A percentile compares a stretch with the other conserved stretches of the same genome.
phyloP scores from a whole-genome alignment of 805 yeast genomes.

The Sugiyamaella lignohabitans region DNA sequence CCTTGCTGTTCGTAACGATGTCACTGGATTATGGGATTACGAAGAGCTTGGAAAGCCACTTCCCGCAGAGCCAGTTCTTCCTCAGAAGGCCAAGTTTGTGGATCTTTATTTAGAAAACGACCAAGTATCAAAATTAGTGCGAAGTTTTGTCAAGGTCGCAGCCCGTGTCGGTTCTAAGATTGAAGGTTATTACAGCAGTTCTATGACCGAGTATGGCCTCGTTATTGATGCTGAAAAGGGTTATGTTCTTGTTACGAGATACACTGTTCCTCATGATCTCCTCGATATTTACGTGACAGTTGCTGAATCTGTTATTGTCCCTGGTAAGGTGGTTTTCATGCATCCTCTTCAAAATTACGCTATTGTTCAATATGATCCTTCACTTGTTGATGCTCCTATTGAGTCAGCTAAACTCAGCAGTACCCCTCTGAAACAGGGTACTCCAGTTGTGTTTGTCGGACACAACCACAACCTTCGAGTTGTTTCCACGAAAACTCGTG shows the following conservation, averaged over 20 bases:
- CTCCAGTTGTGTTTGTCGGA: constrained; percentile 71
- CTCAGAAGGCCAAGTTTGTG: constrained; percentile 47
- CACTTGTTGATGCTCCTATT: constrained; percentile 63
- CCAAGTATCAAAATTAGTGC: constrained; percentile 49
- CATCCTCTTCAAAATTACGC: constrained; percentile 89
- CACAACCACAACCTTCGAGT: constrained; percentile 64
- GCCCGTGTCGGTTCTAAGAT: constrained; percentile 60
- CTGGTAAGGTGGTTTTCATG: constrained; percentile 72
- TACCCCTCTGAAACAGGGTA: constrained; percentile 63
- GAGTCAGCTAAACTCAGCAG: constrained; percentile 57
- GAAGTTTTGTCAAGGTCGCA: constrained; percentile 67
- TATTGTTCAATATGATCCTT: constrained; percentile 74
- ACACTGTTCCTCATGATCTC: constrained; percentile 74
- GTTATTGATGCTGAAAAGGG: constrained; percentile 78
- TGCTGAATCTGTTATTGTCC: constrained; percentile 78
- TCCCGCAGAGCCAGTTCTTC: constrained; percentile 45
- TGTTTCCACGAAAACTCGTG: constrained; percentile 66
- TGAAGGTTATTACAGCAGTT: constrained; percentile 49
- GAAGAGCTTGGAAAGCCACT: constrained; percentile 47
- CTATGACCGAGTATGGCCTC: constrained; percentile 63
- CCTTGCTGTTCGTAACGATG: constrained; percentile 54
- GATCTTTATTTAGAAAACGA: constrained; percentile 38
- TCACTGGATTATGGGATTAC: constrained; percentile 54
- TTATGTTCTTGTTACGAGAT: constrained; percentile 69
- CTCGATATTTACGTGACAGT: constrained; percentile 70